Conservation (phyloP, 768 basidiomycete species). For the Phaeotremella fagi region DNA sequence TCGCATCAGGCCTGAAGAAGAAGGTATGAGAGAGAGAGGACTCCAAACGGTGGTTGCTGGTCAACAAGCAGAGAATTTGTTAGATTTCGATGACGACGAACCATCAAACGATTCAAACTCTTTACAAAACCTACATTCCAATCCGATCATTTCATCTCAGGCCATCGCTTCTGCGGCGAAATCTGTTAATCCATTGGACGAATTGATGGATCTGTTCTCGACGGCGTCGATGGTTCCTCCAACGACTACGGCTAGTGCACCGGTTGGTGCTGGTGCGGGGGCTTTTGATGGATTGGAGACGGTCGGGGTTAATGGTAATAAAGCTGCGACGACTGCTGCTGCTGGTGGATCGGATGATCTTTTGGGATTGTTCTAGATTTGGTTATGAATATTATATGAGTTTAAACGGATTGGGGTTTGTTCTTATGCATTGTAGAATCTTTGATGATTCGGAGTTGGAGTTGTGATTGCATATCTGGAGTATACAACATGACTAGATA, state of each 20-base stretch:
- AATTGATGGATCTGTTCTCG: constrained; percentile 89
- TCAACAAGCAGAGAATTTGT: constrained; percentile 87
- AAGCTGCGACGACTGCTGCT: constrained; percentile 26
- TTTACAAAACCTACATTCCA: constrained; percentile 50
- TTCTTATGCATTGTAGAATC: too few relatives aligned
- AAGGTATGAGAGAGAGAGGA: constrained; percentile 69
- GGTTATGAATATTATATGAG: too few relatives aligned
- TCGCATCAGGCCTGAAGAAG: constrained; percentile 62
- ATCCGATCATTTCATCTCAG: constrained; percentile 27
- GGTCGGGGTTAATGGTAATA: constrained; percentile 47
- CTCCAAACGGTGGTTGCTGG: constrained; percentile 87
- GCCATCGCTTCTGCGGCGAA: constrained; percentile 56
- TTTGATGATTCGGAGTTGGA: too few relatives aligned
- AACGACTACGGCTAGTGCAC: constrained; percentile 13
- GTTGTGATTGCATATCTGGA: too few relatives aligned
- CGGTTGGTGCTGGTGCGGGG: constrained; percentile 6
- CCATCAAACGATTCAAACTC: constrained; percentile 43
- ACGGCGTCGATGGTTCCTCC: constrained; percentile 40
- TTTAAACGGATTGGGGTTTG: too few relatives aligned
- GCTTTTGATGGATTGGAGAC: constrained; percentile 38
- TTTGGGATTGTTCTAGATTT: constrained; percentile 59
- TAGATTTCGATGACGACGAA: constrained; percentile 79
- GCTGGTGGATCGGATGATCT: constrained; percentile 53
- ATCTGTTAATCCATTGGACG: constrained; percentile 83
- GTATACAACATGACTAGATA: too few relatives aligned